Percentiles rank a stretch among this genome's conserved stretches.
Conservation (phyloP, 148 eudicot species). For the Rhododendron vialii region DNA sequence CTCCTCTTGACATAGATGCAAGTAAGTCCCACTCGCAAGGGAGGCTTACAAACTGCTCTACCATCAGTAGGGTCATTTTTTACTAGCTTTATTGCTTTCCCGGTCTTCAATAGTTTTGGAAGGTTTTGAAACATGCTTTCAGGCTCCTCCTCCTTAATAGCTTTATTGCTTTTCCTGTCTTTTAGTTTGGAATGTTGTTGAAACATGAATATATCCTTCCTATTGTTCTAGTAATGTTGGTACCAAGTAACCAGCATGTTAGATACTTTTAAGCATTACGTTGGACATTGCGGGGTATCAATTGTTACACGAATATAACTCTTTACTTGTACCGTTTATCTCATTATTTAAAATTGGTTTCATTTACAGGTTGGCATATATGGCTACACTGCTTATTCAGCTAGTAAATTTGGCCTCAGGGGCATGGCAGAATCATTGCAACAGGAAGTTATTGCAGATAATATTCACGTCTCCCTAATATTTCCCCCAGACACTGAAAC, state of each 20-base stretch:
- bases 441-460: conserved; percentile 79
- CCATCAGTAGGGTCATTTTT: background rate
- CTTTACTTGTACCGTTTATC: background rate
- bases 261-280: background rate
- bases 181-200: background rate
- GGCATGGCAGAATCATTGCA: conserved; percentile 93
- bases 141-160: background rate
- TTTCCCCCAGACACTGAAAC: conserved; percentile 97
- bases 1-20: background rate
- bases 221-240: background rate
- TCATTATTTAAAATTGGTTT: background rate
- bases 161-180: background rate
- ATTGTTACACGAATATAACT: background rate
- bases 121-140: background rate
- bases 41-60: background rate
- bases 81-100: background rate
- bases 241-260: background rate
- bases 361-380: conserved; percentile 70
- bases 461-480: conserved; percentile 79
- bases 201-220: background rate
- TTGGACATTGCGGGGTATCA: background rate
- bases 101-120: background rate
- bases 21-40: background rate
- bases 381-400: conserved; percentile 94
- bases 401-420: conserved; percentile 90